These are phyloP conservation scores for Eucalyptus regnans DNA, from an alignment of 345 rosid species.

Conservation along the genomic window DNA sequence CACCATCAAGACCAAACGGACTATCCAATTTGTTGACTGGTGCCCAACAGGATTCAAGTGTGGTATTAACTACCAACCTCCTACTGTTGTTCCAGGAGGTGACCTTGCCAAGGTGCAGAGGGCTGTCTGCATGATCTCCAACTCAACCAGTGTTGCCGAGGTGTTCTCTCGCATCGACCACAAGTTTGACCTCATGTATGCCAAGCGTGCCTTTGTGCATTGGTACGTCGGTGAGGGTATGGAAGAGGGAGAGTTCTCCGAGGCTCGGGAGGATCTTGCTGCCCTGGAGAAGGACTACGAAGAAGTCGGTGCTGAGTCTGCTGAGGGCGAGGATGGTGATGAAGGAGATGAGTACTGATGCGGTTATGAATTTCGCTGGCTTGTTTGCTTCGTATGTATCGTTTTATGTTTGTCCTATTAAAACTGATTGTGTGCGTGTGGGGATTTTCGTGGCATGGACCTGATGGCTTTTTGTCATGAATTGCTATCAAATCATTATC, in stretches of 20 bases:
- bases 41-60: constrained; percentile 11
- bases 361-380: neutral
- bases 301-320: constrained; percentile 2
- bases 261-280: constrained; percentile 1
- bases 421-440: neutral
- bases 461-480: neutral
- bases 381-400: neutral
- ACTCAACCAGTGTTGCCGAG: constrained; percentile 9
- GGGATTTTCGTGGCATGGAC: neutral
- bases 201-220: constrained; percentile 10
- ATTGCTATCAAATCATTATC: neutral
- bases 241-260: constrained; percentile 1
- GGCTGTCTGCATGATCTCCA: constrained; percentile 16
- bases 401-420: neutral
- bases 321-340: neutral
- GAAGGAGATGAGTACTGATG: neutral
- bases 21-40: constrained; percentile 9
- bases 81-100: constrained; percentile 9
- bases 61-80: constrained; percentile 8
- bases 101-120: constrained; percentile 16
- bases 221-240: constrained; percentile 5
- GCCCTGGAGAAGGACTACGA: constrained; percentile 4
- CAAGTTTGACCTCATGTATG: constrained; percentile 10
- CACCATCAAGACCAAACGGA: constrained; percentile 13
- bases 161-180: constrained; percentile 9